A percentile compares a stretch with the other conserved stretches of the same genome.
Conservation (phyloP, 129 eudicot genomes). For the Sambucus nigra region DNA sequence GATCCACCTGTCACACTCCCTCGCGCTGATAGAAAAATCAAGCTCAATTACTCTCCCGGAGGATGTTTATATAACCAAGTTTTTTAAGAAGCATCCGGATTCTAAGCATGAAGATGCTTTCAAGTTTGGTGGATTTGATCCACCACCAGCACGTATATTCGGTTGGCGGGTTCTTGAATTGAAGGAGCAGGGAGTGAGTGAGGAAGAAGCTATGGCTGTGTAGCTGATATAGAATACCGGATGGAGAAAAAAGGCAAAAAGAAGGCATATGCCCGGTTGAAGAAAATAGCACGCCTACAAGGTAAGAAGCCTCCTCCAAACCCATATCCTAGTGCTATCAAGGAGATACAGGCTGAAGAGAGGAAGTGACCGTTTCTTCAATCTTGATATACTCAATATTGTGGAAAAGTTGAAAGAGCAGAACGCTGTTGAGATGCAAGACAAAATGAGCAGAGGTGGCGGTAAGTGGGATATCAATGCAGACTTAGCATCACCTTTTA, state of each 20-base stretch:
- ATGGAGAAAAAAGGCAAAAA: constrained; percentile 50
- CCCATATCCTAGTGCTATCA: constrained; percentile 78
- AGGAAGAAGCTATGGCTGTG: constrained; percentile 72
- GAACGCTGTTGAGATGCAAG: constrained; percentile 39
- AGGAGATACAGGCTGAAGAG: constrained; percentile 88
- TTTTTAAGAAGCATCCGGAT: constrained; percentile 64
- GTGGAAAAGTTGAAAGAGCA: constrained; percentile 48
- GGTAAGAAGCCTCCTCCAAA: constrained; percentile 77
- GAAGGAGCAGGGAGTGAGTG: constrained; percentile 64
- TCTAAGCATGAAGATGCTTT: constrained; percentile 75
- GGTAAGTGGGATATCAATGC: background rate
- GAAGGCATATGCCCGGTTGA: constrained; percentile 69
- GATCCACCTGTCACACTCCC: constrained; percentile 77
- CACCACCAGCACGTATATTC: constrained; percentile 69
- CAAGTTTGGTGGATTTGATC: constrained; percentile 68
- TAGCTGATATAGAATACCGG: constrained; percentile 88
- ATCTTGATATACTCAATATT: constrained; percentile 36
- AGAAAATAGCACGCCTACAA: constrained; percentile 54
- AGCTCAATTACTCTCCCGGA: constrained; percentile 61
- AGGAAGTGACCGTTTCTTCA: constrained; percentile 54
- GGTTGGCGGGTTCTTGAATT: constrained; percentile 73
- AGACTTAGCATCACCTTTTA: background rate
- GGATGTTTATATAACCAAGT: constrained; percentile 60
- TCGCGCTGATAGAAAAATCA: constrained; percentile 55
- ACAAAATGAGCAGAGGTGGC: constrained; percentile 30